phyloP scores from a whole-genome alignment of 768 basidiomycete genomes.

The Glaciozyma martinii region DNA sequence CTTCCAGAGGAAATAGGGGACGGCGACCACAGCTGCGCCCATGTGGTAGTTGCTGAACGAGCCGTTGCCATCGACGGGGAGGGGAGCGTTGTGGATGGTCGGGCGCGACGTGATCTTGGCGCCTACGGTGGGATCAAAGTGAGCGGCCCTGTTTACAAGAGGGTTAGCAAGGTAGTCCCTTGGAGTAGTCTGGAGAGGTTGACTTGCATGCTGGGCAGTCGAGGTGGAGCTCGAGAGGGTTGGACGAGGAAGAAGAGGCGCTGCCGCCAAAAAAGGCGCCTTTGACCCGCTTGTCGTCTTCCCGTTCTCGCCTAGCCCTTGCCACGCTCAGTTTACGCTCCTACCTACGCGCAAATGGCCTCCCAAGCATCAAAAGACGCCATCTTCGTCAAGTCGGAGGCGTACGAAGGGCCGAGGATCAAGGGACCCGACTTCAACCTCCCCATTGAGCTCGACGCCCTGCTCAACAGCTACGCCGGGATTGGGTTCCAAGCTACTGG shows the following conservation, averaged over 20 bases:
- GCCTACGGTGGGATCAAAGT: constrained; percentile 7
- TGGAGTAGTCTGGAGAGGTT: too few species aligned
- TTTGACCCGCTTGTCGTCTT: too few species aligned
- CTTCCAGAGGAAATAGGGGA: constrained; percentile 72
- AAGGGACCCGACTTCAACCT: constrained; percentile 79
- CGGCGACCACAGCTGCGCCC: constrained; percentile 61
- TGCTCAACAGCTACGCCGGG: constrained; percentile 70
- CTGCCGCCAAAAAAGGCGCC: too few species aligned
- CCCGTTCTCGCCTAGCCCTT: too few species aligned
- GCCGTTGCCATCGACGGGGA: constrained; percentile 59
- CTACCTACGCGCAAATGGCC: background rate
- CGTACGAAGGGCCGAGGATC: constrained; percentile 58
- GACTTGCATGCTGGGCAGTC: too few species aligned
- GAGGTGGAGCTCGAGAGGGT: too few species aligned
- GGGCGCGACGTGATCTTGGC: constrained; percentile 51
- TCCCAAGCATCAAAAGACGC: constrained; percentile 54
- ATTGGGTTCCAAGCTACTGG: constrained; percentile 98
- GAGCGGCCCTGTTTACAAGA: background rate
- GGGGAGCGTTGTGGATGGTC: constrained; percentile 75
- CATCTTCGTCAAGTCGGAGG: constrained; percentile 65
- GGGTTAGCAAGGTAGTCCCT: too few species aligned
- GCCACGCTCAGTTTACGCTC: too few species aligned
- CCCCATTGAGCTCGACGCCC: constrained; percentile 54
- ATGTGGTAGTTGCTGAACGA: constrained; percentile 74
- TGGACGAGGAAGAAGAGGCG: too few species aligned